Evolutionary conservation across 139 green algal species (phyloP), one percentile per base, ranked within the genome.

Genomic region (Ettlia oleoabundans): DNA sequence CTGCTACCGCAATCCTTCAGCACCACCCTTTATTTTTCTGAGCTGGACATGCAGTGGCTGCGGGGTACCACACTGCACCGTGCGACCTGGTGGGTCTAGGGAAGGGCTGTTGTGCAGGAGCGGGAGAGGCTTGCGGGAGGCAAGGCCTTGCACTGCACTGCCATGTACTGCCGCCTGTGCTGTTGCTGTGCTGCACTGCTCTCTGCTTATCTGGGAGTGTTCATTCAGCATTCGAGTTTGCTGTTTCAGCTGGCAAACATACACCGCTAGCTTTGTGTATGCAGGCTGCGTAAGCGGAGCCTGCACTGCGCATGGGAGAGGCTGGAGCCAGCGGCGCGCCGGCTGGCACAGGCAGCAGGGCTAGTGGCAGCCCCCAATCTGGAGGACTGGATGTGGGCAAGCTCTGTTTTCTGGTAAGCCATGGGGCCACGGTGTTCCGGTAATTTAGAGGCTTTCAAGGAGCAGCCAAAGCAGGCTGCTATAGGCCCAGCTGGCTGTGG

Each of bases 301-400:
- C 71, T 92, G 70, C 53, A 40, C 18, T 42, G 71, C 38, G 35
- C n/a, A 1, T 86, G 72, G 80, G 62, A 21, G n/a, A 74, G 84
- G 42, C 82, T 94, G 69, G 58, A 84, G 71, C 88, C 88, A 10
- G 51, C 82, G 4, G 80, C 63, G 22, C 8, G 42, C 58, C 65
- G 85, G 35, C 72, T 90, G 67, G 77, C 88, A 15, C 26, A 15
- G 28, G 69, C 74, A 71, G 66, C 40, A 18, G 84, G 77, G 2
- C 38, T 86, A 37, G 37, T 63, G 42, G 22, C 51, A 26, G 32
- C 68, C 0, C 84, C 91, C n/a, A 85, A 66, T 18, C 85, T 92
- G 69, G 82, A 90, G 4, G 91, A 97, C 82, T 93, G 92, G 73
- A 35, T 92, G 10, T 97, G 94, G 94, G 93, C 93, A 4, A 76